Conservation (phyloP, 495 filamentous ascomycete species). For the Amniculicola lignicola region DNA sequence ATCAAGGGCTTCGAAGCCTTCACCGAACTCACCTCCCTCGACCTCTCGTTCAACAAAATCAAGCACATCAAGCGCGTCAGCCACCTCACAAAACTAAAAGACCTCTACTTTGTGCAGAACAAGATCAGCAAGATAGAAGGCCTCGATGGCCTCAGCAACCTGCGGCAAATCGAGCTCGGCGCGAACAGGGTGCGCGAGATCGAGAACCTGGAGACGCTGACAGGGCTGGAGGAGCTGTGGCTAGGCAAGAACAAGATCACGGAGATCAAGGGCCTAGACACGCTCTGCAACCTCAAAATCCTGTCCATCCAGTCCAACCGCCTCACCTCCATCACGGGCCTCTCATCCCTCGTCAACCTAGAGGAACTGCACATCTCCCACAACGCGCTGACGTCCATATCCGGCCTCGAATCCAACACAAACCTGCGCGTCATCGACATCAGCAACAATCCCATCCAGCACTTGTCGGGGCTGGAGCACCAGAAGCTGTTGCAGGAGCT, state of each 20-base stretch:
- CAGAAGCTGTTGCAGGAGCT: constrained; percentile 77
- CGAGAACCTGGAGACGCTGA: constrained; percentile 76
- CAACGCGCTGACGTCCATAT: constrained; percentile 78
- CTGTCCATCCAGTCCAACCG: constrained; percentile 98
- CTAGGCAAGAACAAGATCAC: constrained; percentile 97
- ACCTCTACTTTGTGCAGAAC: constrained; percentile 94
- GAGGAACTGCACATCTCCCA: constrained; percentile 98
- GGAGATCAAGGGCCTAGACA: constrained; percentile 69
- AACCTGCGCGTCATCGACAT: constrained; percentile 80
- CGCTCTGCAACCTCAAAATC: constrained; percentile 74
- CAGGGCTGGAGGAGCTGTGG: constrained; percentile 82
- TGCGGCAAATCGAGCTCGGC: constrained; percentile 83
- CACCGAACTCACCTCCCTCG: constrained; percentile 69
- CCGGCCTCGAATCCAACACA: constrained; percentile 66
- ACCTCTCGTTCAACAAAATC: constrained; percentile 98
- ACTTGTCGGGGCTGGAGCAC: constrained; percentile 66
- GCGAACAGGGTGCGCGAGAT: constrained; percentile 91
- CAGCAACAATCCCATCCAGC: constrained; percentile 79
- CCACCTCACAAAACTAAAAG: constrained; percentile 73
- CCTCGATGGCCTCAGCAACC: constrained; percentile 66
- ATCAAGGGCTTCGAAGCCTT: constrained; percentile 79
- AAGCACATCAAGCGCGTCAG: constrained; percentile 92
- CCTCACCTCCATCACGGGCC: constrained; percentile 72
- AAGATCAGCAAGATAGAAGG: constrained; percentile 85
- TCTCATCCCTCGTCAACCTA: constrained; percentile 69